Percentiles rank a stretch among this genome's conserved stretches.
These are phyloP conservation scores for Tulasnella sp. DNA, from an alignment of 768 basidiomycete species.

Conservation along the genomic window DNA sequence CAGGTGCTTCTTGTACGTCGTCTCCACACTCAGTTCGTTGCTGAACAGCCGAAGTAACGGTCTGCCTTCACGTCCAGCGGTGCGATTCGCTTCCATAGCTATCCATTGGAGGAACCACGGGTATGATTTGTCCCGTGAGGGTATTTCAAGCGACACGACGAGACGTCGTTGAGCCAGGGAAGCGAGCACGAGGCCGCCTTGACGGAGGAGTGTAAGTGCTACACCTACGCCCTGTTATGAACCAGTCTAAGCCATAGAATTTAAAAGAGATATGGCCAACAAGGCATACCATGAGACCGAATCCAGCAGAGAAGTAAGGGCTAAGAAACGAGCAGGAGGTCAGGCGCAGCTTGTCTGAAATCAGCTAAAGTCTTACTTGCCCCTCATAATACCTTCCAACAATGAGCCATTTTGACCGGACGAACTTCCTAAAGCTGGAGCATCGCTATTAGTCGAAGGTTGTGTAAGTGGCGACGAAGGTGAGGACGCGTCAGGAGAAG, in stretches of 20 bases:
- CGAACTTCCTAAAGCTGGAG: background rate
- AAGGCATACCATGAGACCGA: constrained; percentile 79
- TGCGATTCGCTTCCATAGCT: constrained; percentile 39
- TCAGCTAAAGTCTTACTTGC: constrained; percentile 1
- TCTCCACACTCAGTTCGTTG: constrained; percentile 93
- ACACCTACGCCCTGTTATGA: constrained; percentile 73
- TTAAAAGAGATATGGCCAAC: background rate
- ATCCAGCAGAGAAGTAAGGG: constrained; percentile 96
- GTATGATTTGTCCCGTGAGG: constrained; percentile 88
- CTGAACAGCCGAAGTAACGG: constrained; percentile 49
- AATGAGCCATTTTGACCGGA: background rate
- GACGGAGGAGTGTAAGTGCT: constrained; percentile 63
- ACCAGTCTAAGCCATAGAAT: too few species aligned
- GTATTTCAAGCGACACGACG: constrained; percentile 91
- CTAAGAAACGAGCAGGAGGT: constrained; percentile 36
- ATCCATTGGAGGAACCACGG: constrained; percentile 98
- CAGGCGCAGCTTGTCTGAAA: background rate
- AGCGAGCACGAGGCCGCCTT: constrained; percentile 55
- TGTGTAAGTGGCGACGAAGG: too few species aligned
- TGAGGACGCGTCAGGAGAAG: too few species aligned
- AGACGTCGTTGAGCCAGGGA: constrained; percentile 75
- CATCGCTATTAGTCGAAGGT: too few species aligned
- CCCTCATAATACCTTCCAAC: background rate
- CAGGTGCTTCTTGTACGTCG: constrained; percentile 71
- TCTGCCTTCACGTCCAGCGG: constrained; percentile 20